A percentile compares a stretch with the other conserved stretches of the same genome.
Conservation (phyloP, 257 asterid species). For the Verbascum thapsus region DNA sequence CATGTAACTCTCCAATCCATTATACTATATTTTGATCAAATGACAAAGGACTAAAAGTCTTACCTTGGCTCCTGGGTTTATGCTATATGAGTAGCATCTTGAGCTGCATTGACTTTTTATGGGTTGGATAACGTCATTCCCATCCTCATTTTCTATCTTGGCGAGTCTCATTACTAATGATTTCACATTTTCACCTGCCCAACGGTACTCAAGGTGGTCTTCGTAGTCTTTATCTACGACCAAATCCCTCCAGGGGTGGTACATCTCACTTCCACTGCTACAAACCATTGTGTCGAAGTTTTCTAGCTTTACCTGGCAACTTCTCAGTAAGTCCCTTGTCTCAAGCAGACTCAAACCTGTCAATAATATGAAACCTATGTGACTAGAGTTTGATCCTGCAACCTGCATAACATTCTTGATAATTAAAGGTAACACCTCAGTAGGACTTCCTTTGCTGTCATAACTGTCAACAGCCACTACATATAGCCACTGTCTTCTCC, state of each 20-base stretch:
- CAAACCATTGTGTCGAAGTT: conserved; percentile 64
- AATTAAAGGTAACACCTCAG: conserved; percentile 43
- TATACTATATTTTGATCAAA: not conserved
- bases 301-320: conserved; percentile 40
- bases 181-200: conserved; percentile 66
- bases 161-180: conserved; percentile 50
- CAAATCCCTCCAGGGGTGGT: conserved; percentile 65
- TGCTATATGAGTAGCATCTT: conserved; percentile 58
- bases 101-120: conserved; percentile 43
- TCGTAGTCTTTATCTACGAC: conserved; percentile 55
- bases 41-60: conserved; percentile 19
- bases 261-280: conserved; percentile 67
- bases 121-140: conserved; percentile 45
- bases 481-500: conserved; percentile 60
- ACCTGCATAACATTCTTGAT: conserved; percentile 58
- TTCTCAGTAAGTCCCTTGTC: conserved; percentile 46
- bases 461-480: conserved; percentile 63
- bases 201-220: conserved; percentile 60
- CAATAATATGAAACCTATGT: conserved; percentile 56
- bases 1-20: too few species aligned
- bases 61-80: conserved; percentile 60
- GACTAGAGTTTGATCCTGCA: conserved; percentile 44
- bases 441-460: conserved; percentile 40
- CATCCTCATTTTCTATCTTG: conserved; percentile 41
- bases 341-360: conserved; percentile 57